These are phyloP conservation scores for Penstemon barbatus DNA, from an alignment of 257 asterid genomes.

Conservation along the genomic window DNA sequence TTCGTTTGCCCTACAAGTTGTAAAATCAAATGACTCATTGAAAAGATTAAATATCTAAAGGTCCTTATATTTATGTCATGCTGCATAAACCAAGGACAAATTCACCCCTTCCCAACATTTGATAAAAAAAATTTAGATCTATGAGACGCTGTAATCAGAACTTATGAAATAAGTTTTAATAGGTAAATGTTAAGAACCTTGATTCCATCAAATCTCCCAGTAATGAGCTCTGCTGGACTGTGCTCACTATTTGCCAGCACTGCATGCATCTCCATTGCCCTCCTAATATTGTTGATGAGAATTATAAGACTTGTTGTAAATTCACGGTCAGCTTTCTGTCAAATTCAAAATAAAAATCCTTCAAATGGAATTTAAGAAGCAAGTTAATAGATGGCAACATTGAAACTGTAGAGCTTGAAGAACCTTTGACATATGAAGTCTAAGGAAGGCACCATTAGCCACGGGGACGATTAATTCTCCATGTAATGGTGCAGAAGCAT, in stretches of 20 bases:
- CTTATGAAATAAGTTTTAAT: constrained; percentile 17
- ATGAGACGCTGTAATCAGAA: not conserved
- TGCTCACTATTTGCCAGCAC: constrained; percentile 50
- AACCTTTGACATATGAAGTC: constrained; percentile 83
- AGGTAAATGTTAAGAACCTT: constrained; percentile 49
- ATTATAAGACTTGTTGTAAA: constrained; percentile 54
- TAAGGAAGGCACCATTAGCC: constrained; percentile 59
- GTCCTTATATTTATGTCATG: not conserved
- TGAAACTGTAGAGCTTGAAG: constrained; percentile 16
- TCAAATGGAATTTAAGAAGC: constrained; percentile 2
- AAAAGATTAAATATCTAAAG: not conserved
- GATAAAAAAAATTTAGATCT: not conserved
- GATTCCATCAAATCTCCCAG: constrained; percentile 83
- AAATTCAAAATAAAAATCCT: constrained; percentile 22
- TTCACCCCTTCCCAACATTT: constrained; percentile 10
- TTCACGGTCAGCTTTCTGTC: constrained; percentile 75
- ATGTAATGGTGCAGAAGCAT: constrained; percentile 44
- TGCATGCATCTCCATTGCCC: constrained; percentile 57
- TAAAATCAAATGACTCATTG: not conserved
- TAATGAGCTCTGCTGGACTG: constrained; percentile 63
- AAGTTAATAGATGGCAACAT: constrained; percentile 4
- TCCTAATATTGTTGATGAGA: constrained; percentile 52
- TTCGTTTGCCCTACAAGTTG: not conserved
- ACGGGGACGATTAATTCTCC: constrained; percentile 70
- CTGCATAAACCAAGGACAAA: not conserved